Evolutionary conservation across 1,284 basidiomycete genomes (phyloP).

Genomic region (Boletellus sp.): DNA sequence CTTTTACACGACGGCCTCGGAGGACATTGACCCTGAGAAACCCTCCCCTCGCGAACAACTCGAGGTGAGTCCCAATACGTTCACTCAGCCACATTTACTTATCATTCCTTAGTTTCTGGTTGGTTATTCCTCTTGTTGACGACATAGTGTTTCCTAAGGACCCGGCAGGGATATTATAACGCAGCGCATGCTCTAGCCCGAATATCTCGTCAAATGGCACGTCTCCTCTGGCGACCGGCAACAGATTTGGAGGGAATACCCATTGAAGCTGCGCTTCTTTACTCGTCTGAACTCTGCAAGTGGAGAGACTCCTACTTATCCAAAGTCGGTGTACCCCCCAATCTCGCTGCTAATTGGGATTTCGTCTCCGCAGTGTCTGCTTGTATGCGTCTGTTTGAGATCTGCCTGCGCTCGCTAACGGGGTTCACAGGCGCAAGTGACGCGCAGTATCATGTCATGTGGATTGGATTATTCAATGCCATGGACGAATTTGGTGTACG

Average conservation of each 20-base stretch:
- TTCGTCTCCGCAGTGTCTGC: conserved; percentile 79
- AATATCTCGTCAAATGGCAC: conserved; percentile 75
- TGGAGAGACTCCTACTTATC: conserved; percentile 79
- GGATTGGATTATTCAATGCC: conserved; percentile 76
- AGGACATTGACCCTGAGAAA: conserved; percentile 44
- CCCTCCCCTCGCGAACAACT: conserved; percentile 71
- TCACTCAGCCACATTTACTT: conserved; percentile 12
- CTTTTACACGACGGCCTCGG: conserved; percentile 69
- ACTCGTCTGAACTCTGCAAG: conserved; percentile 59
- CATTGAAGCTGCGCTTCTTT: conserved; percentile 53
- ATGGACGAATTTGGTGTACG: conserved; percentile 81
- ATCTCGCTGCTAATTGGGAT: conserved; percentile 84
- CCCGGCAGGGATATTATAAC: conserved; percentile 65
- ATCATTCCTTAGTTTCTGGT: conserved; percentile 37
- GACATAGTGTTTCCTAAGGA: conserved; percentile 17
- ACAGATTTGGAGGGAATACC: conserved; percentile 76
- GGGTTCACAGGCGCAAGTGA: conserved; percentile 73
- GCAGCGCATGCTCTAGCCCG: conserved; percentile 79
- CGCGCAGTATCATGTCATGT: conserved; percentile 87
- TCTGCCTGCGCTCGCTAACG: conserved; percentile 18
- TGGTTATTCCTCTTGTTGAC: conserved; percentile 31
- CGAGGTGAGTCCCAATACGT: conserved; percentile 47
- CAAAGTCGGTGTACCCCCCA: conserved; percentile 79
- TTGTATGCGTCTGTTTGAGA: conserved; percentile 43
- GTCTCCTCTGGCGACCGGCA: conserved; percentile 73